A percentile compares a stretch with the other conserved stretches of the same genome.
These are phyloP conservation scores for Rugonectria rugulosa DNA, from an alignment of 2,329 filamentous ascomycete genomes.

Conservation along the genomic window DNA sequence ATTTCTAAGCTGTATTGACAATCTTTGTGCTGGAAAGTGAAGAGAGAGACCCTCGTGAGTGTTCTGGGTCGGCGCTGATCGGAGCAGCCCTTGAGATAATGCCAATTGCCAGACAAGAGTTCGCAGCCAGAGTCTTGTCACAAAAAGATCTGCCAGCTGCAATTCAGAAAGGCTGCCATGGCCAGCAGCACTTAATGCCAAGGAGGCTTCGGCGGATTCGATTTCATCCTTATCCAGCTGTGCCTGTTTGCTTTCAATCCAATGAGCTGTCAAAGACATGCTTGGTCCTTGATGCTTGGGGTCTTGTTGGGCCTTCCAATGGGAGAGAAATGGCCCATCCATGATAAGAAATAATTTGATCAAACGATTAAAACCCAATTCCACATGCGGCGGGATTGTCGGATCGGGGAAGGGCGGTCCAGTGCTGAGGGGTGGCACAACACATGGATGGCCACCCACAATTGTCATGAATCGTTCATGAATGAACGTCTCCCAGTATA, in stretches of 20 bases:
- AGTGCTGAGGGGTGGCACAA: slow-evolving; percentile 43
- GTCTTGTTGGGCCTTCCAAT: slow-evolving; percentile 46
- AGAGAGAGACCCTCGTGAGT: slow-evolving; percentile 49
- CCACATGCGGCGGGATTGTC: slow-evolving; percentile 45
- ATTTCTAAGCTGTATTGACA: slow-evolving; percentile 49
- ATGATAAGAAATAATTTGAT: slow-evolving; percentile 48
- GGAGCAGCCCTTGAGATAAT: slow-evolving; percentile 48
- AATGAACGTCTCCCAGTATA: slow-evolving; percentile 65
- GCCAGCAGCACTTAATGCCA: slow-evolving; percentile 36
- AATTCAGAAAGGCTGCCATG: slow-evolving; percentile 44
- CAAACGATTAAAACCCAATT: slow-evolving; percentile 48
- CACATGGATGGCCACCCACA: slow-evolving; percentile 53
- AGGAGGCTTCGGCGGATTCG: slow-evolving; percentile 40
- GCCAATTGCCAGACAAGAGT: slow-evolving; percentile 53
- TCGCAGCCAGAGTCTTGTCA: slow-evolving; percentile 51
- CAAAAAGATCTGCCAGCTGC: slow-evolving; percentile 51
- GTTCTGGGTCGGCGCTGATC: slow-evolving; percentile 42
- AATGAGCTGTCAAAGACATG: slow-evolving; percentile 42
- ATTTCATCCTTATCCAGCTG: slow-evolving; percentile 50
- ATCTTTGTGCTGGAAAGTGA: slow-evolving; percentile 48
- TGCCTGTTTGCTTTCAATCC: slow-evolving; percentile 51
- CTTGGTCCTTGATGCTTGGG: slow-evolving; percentile 23
- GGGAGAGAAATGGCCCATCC: slow-evolving; percentile 48
- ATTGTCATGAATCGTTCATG: slow-evolving; percentile 65
- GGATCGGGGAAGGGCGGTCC: slow-evolving; percentile 43